A percentile compares a stretch with the other conserved stretches of the same genome.
These are phyloP conservation scores for Aspergillus candidus DNA, from an alignment of 2,329 filamentous ascomycete species.

Conservation along the genomic window DNA sequence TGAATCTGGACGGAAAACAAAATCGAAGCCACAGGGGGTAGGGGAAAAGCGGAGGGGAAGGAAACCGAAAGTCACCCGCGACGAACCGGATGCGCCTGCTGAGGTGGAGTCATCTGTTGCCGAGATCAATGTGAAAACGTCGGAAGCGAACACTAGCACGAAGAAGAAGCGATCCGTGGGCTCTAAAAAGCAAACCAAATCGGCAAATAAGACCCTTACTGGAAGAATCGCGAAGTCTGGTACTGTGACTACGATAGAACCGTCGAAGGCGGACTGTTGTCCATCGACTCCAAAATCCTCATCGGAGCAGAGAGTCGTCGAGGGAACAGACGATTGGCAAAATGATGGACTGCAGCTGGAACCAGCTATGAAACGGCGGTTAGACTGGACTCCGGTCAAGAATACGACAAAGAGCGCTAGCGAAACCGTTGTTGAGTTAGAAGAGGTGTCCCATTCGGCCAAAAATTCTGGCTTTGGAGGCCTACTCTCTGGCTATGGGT, in stretches of 20 bases:
- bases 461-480: slow-evolving; percentile 24
- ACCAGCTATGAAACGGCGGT: slow-evolving; percentile 50
- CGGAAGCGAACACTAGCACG: slow-evolving; percentile 17
- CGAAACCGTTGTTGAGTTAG: slow-evolving; percentile 10
- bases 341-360: slow-evolving; percentile 27
- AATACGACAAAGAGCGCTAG: slow-evolving; percentile 27
- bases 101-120: slow-evolving; percentile 1
- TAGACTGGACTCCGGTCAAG: slow-evolving; percentile 63
- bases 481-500: slow-evolving; percentile 39
- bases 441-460: neutral
- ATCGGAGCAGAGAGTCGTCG: neutral
- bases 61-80: slow-evolving; percentile 6
- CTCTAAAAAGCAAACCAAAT: slow-evolving; percentile 18
- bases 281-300: slow-evolving; percentile 1
- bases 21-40: slow-evolving; percentile 3
- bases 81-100: neutral
- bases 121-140: slow-evolving; percentile 10
- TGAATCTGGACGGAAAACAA: slow-evolving; percentile 3
- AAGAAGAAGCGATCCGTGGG: slow-evolving; percentile 22
- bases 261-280: slow-evolving; percentile 8
- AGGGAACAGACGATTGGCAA: slow-evolving; percentile 14
- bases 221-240: slow-evolving; percentile 33
- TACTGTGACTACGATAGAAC: slow-evolving; percentile 9
- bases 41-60: slow-evolving; percentile 14
- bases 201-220: slow-evolving; percentile 29